phyloP scores from a whole-genome alignment of 2,329 filamentous ascomycete species.

The Cladosporium sp. region DNA sequence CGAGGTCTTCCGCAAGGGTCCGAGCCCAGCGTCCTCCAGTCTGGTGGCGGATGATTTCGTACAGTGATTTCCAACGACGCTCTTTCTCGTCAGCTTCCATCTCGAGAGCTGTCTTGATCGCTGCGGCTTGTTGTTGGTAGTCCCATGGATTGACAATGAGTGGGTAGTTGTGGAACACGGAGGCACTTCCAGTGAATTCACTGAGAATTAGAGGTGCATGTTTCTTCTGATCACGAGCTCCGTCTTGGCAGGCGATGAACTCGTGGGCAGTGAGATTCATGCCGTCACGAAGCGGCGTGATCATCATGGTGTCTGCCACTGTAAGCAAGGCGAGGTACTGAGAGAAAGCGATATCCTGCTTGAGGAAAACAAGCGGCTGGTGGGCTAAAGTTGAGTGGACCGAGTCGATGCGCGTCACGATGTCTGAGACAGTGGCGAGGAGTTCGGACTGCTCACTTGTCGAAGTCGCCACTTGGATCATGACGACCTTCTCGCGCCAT shows the following conservation, averaged over 20 bases:
- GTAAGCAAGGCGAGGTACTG: conserved; percentile 91
- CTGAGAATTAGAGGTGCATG: conserved; percentile 87
- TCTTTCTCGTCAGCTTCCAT: conserved; percentile 73
- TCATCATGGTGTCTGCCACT: conserved; percentile 87
- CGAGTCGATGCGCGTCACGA: conserved; percentile 91
- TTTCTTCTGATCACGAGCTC: conserved; percentile 69
- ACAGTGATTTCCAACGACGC: conserved; percentile 68
- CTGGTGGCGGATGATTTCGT: conserved; percentile 70
- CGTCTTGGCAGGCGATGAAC: conserved; percentile 89
- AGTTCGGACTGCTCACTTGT: conserved; percentile 84
- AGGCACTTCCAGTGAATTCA: conserved; percentile 90
- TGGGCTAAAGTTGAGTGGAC: conserved; percentile 86
- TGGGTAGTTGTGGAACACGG: conserved; percentile 75
- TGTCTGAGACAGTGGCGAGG: conserved; percentile 84
- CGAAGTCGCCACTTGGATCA: conserved; percentile 91
- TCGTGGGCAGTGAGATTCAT: conserved; percentile 98
- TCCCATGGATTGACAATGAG: conserved; percentile 94
- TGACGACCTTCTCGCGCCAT: conserved; percentile 79
- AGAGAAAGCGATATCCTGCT: conserved; percentile 88
- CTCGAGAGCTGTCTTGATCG: conserved; percentile 77
- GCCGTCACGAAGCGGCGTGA: conserved; percentile 89
- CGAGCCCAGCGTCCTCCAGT: conserved; percentile 83
- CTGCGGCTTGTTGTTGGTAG: conserved; percentile 80
- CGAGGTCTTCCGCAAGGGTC: conserved; percentile 67
- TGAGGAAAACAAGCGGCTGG: conserved; percentile 87